Percentiles rank a stretch among this genome's conserved stretches.
phyloP scores from a whole-genome alignment of 257 asterid species.

The Scutellaria minor region DNA sequence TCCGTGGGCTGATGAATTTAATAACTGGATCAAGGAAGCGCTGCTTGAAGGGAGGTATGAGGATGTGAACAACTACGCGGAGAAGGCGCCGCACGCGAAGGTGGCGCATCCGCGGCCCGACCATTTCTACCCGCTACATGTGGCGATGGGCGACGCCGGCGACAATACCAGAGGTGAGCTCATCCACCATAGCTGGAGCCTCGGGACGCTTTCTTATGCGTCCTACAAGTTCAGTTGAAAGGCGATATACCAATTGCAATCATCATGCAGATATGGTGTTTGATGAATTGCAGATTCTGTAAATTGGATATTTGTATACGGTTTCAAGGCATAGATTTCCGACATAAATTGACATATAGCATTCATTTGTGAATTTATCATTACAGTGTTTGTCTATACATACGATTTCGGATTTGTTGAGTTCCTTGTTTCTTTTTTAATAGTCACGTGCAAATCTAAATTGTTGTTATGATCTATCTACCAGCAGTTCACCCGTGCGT shows the following conservation, averaged over 20 bases:
- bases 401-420: too few relatives aligned
- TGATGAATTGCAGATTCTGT: background rate
- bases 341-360: too few relatives aligned
- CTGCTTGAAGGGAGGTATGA: conserved; percentile 51
- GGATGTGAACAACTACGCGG: conserved; percentile 52
- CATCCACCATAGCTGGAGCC: conserved; percentile 62
- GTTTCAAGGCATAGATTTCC: too few relatives aligned
- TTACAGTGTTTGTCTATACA: too few relatives aligned
- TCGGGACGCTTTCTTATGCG: conserved; percentile 55
- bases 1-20: conserved; percentile 57
- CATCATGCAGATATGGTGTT: background rate
- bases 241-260: background rate
- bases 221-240: conserved; percentile 49
- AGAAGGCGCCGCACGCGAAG: conserved; percentile 57
- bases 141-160: conserved; percentile 72
- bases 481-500: too few relatives aligned
- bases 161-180: conserved; percentile 53
- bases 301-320: too few relatives aligned
- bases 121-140: conserved; percentile 67
- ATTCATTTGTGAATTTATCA: too few relatives aligned
- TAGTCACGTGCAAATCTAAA: too few relatives aligned
- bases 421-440: too few relatives aligned
- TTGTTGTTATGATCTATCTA: too few relatives aligned
- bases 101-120: conserved; percentile 61
- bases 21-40: conserved; percentile 52